Evolutionary conservation across 169 alveolate species (phyloP), one percentile per base, ranked within the genome.

Genomic region (Amoebophrya sp.): DNA sequence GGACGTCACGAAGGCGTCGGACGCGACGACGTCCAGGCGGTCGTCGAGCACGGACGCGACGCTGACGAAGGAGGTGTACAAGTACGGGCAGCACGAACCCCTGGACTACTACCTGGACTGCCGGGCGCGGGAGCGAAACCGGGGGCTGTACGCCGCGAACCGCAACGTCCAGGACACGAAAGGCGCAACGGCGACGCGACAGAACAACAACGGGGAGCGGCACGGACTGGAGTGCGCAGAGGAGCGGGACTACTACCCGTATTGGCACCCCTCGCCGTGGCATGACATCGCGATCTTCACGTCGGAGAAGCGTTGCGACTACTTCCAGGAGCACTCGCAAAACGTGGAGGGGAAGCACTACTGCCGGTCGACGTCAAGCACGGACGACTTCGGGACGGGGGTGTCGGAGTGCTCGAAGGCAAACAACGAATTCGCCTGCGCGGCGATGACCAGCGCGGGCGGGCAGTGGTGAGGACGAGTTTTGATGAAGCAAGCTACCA

Each of bases 201-300:
- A 90, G 45, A 87, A 90, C 88, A 90, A 88, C 92, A 90, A 90
- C 38, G 92, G 92, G 67, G 90, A 89, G 16, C 90, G 92, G 1
- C 90, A 90, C 40, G 92, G 92, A 45, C 67, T 90, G 89, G 92
- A 90, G 67, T 90, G 92, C 88, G 90, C 92, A 4, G 92, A 90
- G 90, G 92, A 89, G 88, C 88, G 92, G 29, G 92, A 90, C 88
- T 90, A 90, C 89, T 90, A 90, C 40, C 92, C 92, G 0, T 90
- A 90, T 16, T 90, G 92, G 92, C 92, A 90, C 40, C 92, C 92
- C 5, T 26, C 92, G 18, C 90, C 90, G 18, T 90, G 92, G 92
- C 92, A 90, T 42, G 92, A 90, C 90, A 88, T 90, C 58, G 92
- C 92, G 16, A 67, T 90, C 0, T 48, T 90, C 67, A 90, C 92